phyloP scores from a whole-genome alignment of 1,139 yeast species.

The Waltiozyma sp. region DNA sequence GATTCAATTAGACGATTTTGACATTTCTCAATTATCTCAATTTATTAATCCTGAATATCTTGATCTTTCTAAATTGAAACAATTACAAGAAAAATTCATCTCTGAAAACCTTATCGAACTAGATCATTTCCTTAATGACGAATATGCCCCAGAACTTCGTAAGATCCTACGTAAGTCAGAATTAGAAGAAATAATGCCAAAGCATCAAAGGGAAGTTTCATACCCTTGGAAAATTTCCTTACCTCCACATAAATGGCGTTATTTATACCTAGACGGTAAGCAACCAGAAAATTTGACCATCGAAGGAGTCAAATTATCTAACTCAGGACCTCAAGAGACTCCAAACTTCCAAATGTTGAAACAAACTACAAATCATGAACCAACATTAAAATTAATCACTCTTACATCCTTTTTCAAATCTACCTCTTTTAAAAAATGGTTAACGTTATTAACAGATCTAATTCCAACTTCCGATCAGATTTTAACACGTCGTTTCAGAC shows the following conservation, averaged over 20 bases:
- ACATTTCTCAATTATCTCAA: conserved; percentile 33
- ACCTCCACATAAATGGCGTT: conserved; percentile 91
- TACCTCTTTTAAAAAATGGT: conserved; percentile 58
- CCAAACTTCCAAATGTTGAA: conserved; percentile 39
- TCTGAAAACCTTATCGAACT: conserved; percentile 66
- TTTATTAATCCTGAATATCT: conserved; percentile 52
- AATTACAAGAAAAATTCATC: conserved; percentile 40
- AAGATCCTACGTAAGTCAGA: conserved; percentile 41
- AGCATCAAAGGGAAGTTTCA: conserved; percentile 39
- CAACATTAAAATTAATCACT: conserved; percentile 31
- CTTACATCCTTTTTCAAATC: conserved; percentile 53
- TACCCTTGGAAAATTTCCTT: conserved; percentile 85
- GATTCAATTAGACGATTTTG: conserved; percentile 24
- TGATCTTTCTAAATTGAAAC: conserved; percentile 27
- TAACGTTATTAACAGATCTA: conserved; percentile 53
- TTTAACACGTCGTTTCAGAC: conserved; percentile 78
- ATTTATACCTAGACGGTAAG: conserved; percentile 71
- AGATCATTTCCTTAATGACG: conserved; percentile 46
- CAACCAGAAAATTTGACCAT: conserved; percentile 21
- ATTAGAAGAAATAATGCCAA: conserved; percentile 52
- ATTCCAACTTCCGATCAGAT: conserved; percentile 56
- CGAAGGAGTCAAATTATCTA: conserved; percentile 23
- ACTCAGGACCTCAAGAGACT: conserved; percentile 36
- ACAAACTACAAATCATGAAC: conserved; percentile 19
- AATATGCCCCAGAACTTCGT: conserved; percentile 38